phyloP scores from a whole-genome alignment of 768 basidiomycete species.

The Exsudoporus frostii region DNA sequence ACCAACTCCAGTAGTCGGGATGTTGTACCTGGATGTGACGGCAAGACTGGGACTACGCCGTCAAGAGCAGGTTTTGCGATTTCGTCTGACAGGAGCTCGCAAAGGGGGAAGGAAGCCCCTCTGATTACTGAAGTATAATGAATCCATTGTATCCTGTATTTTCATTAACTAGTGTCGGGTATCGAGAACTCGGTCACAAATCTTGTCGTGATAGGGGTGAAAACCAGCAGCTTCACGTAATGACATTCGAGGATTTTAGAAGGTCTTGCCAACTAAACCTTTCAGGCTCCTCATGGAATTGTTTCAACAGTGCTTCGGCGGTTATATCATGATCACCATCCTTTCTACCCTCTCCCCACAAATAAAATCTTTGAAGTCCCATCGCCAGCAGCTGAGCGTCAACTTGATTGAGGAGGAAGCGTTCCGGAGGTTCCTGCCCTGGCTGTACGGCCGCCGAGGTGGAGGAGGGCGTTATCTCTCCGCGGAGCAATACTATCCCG shows the following conservation, averaged over 20 bases:
- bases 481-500: constrained; percentile 79
- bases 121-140: constrained; percentile 22
- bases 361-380: constrained; percentile 82
- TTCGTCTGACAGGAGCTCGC: constrained; percentile 60
- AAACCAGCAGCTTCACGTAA: constrained; percentile 5
- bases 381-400: constrained; percentile 84
- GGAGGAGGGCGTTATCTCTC: constrained; percentile 80
- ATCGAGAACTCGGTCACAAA: background rate
- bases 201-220: background rate
- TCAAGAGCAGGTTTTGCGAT: constrained; percentile 57
- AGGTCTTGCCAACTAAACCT: constrained; percentile 84
- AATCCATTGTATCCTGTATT: background rate
- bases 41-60: constrained; percentile 46
- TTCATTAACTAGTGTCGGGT: background rate
- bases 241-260: constrained; percentile 45
- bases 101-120: constrained; percentile 42
- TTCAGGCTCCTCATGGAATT: constrained; percentile 75
- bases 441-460: constrained; percentile 35
- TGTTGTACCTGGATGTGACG: constrained; percentile 60
- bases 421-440: constrained; percentile 23
- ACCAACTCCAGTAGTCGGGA: constrained; percentile 45
- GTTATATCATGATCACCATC: background rate
- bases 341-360: constrained; percentile 46
- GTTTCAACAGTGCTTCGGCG: constrained; percentile 48
- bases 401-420: constrained; percentile 66